These are phyloP conservation scores for Pseudopediastrum boryanum DNA, from an alignment of 139 green algal species.

Conservation along the genomic window DNA sequence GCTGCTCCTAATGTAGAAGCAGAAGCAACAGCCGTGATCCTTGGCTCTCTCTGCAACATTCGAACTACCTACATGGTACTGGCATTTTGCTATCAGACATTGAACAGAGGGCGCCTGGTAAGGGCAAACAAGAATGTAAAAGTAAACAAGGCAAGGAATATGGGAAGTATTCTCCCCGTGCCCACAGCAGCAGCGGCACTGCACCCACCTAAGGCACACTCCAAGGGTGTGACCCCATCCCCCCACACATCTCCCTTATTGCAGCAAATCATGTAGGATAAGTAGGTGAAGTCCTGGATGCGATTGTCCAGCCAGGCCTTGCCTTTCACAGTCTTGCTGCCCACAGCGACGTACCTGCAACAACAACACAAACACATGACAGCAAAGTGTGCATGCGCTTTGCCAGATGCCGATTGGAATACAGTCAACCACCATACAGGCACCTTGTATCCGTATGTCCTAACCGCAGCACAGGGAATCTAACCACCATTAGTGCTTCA, in stretches of 20 bases:
- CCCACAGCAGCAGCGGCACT: not conserved
- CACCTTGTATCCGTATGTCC: too few species aligned
- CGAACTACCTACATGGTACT: not conserved
- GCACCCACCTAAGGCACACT: slow-evolving; percentile 34
- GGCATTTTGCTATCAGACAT: not conserved
- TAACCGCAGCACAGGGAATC: too few species aligned
- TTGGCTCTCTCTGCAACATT: not conserved
- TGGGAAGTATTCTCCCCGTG: too few species aligned
- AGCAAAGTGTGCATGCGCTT: too few species aligned
- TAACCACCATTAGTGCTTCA: too few species aligned
- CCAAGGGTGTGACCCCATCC: slow-evolving; percentile 47
- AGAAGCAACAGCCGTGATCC: not conserved
- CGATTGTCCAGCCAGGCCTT: slow-evolving; percentile 14
- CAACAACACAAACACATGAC: not conserved
- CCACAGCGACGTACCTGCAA: slow-evolving; percentile 43
- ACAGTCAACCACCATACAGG: too few species aligned
- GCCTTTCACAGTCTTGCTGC: slow-evolving; percentile 42
- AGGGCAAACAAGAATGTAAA: not conserved
- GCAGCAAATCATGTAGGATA: slow-evolving; percentile 47
- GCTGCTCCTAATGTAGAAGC: too few species aligned
- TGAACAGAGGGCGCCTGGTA: not conserved
- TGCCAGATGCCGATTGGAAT: too few species aligned
- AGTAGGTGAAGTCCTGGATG: slow-evolving; percentile 45
- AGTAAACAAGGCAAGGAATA: too few species aligned
- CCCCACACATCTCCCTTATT: slow-evolving; percentile 34